Percentiles rank a stretch among this genome's conserved stretches.
Evolutionary conservation across 306 rosid genomes (phyloP).

Genomic region (Cucurbita maxima): DNA sequence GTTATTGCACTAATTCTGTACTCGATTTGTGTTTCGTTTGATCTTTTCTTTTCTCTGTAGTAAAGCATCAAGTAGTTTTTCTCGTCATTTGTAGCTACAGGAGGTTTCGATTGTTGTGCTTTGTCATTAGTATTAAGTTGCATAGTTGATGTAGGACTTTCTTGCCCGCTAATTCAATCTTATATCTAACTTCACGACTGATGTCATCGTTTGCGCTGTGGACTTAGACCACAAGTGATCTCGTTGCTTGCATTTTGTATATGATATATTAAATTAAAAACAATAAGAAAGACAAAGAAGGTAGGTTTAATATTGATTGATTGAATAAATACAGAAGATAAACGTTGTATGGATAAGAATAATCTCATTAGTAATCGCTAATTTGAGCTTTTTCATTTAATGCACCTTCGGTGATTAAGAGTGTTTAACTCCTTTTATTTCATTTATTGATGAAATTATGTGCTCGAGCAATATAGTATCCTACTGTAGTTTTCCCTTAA

Average conservation of each 20-base stretch:
- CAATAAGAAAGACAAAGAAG: not conserved
- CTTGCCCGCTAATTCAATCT: not conserved
- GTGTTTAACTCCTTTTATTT: too few species aligned
- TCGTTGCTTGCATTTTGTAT: not conserved
- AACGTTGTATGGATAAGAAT: not conserved
- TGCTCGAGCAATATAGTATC: not conserved
- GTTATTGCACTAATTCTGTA: not conserved
- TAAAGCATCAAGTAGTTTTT: not conserved
- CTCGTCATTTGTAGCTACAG: not conserved
- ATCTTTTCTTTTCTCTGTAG: not conserved
- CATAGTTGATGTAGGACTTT: not conserved
- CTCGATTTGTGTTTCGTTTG: not conserved
- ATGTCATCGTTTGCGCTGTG: not conserved
- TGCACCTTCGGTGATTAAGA: too few species aligned
- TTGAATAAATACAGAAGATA: not conserved
- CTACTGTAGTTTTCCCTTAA: not conserved
- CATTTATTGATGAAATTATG: not conserved
- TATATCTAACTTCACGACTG: not conserved
- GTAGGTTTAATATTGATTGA: not conserved
- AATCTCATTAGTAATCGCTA: not conserved
- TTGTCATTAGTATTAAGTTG: not conserved
- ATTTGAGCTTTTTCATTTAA: too few species aligned
- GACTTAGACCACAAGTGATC: not conserved
- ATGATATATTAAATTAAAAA: not conserved
- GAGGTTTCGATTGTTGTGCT: not conserved